A percentile compares a stretch with the other conserved stretches of the same genome.
These are phyloP conservation scores for Neocatenulostroma microsporum DNA, from an alignment of 2,329 filamentous ascomycete genomes.

Conservation along the genomic window DNA sequence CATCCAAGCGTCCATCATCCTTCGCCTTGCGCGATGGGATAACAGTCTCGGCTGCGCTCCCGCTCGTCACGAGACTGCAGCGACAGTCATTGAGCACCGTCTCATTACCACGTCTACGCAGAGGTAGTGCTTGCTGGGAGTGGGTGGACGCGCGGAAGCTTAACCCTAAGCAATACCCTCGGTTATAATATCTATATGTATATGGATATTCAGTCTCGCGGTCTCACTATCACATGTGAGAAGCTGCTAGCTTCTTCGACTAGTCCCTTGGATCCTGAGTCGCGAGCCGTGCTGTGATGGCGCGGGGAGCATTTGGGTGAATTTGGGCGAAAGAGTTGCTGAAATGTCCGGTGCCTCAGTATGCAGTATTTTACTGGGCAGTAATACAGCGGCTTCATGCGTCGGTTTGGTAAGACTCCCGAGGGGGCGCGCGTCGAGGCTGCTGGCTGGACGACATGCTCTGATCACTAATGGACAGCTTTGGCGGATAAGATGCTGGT, in stretches of 20 bases:
- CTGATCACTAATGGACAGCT: slow-evolving; percentile 55
- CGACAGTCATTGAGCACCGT: slow-evolving; percentile 11
- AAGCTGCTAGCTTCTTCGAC: slow-evolving; percentile 62
- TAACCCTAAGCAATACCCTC: slow-evolving; percentile 83
- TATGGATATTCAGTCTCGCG: slow-evolving; percentile 36
- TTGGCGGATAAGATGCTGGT: slow-evolving; percentile 33
- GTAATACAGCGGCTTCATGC: slow-evolving; percentile 55
- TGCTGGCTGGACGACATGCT: slow-evolving; percentile 64
- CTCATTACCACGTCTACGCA: slow-evolving; percentile 13
- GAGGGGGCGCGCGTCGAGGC: slow-evolving; percentile 68
- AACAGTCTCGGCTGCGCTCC: slow-evolving; percentile 27
- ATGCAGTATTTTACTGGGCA: slow-evolving; percentile 1
- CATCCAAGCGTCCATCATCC: slow-evolving; percentile 62
- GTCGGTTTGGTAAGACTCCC: slow-evolving; percentile 70
- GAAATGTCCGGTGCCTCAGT: slow-evolving; percentile 25
- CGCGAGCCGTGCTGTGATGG: slow-evolving; percentile 4
- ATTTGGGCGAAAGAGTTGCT: slow-evolving; percentile 25
- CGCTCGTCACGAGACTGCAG: not conserved
- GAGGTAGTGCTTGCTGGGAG: not conserved
- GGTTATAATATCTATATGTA: too few species aligned
- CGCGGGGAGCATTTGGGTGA: slow-evolving; percentile 7
- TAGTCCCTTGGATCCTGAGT: slow-evolving; percentile 40
- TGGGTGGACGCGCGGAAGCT: slow-evolving; percentile 54
- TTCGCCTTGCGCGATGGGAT: too few species aligned
- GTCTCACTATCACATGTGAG: slow-evolving; percentile 29